A percentile compares a stretch with the other conserved stretches of the same genome.
These are phyloP conservation scores for Kalanchoe fedtschenkoi DNA, from an alignment of 164 flowering plant genomes.

Conservation along the genomic window DNA sequence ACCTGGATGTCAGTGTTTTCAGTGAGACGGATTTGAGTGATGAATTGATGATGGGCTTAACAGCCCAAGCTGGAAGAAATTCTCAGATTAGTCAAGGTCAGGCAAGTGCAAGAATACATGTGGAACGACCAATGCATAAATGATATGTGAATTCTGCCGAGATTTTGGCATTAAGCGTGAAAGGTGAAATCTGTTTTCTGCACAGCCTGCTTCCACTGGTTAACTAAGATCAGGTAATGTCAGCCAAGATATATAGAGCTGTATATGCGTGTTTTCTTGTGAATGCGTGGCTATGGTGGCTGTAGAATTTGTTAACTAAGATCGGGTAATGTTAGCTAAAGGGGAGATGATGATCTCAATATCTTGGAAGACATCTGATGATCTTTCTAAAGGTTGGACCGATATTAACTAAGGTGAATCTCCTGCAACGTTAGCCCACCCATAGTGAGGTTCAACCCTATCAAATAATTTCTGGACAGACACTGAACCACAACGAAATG, in stretches of 20 bases:
- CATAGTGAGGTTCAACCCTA: constrained; percentile 96
- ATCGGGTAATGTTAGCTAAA: constrained; percentile 21
- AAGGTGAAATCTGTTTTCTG: no score
- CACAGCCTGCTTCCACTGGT: no score
- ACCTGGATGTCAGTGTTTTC: constrained; percentile 16
- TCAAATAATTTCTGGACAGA: not conserved
- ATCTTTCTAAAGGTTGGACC: constrained; percentile 66
- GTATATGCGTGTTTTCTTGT: no score
- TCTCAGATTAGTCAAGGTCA: constrained; percentile 47
- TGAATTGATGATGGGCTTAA: constrained; percentile 18
- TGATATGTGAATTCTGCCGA: not conserved
- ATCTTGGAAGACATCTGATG: constrained; percentile 73
- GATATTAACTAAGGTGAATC: constrained; percentile 83
- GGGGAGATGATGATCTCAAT: constrained; percentile 50
- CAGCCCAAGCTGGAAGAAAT: constrained; percentile 71
- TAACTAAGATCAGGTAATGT: no score
- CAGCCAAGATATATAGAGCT: no score
- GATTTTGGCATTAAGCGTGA: no score
- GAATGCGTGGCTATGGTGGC: no score
- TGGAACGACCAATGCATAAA: not conserved
- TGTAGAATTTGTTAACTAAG: no score
- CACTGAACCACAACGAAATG: not conserved
- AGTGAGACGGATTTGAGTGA: constrained; percentile 35
- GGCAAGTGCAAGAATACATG: not conserved
- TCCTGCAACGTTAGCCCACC: constrained; percentile 98